Evolutionary conservation across 2,329 filamentous ascomycete species (phyloP), one percentile per base, ranked within the genome.

Genomic region (Colletotrichum kahawae): DNA sequence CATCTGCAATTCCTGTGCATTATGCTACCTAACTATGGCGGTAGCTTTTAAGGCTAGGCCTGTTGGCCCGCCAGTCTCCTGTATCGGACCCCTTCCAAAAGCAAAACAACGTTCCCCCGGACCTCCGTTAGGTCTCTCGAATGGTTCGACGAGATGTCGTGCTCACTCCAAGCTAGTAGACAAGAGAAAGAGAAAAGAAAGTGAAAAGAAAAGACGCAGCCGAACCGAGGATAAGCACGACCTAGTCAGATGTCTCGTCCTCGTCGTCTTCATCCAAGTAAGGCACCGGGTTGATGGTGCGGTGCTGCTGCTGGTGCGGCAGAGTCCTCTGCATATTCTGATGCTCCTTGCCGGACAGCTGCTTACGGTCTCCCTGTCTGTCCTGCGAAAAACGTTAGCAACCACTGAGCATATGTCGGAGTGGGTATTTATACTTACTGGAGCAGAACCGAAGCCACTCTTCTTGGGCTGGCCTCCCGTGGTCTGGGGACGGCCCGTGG

Each of bases 261-360:
- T 64, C 48, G 13, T 48, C 63, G 12, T 51, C 36, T 4, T 31
- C 43, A 10, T 64, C 36, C 16, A 34, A 60, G 43, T 72, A 54
- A n/a, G 62, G 63, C 43, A 64, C 43, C 12, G n/a, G n/a, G n/a
- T 13, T 43, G 29, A 21, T 21, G n/a, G 27, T 21, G 16, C 21
- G 29, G 12, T 57, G 33, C 13, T 62, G 34, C 18, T 29, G 36
- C n/a, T 57, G 33, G 6, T 56, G 27, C 14, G 69, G 73, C 48
- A 59, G 29, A 29, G 59, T 43, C 63, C 48, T 60, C 57, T 75
- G 73, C 27, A 63, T 48, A 4, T 67, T 56, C 12, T 43, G 73
- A 27, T 75, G 73, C 64, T 75, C 73, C 57, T 59, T 48, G 24
- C 67, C 34, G 12, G 73, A 36, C 31, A 75, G 56, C 24, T 72